Evolutionary conservation across 164 flowering plant genomes (phyloP).

Genomic region (Pachysandra terminalis): DNA sequence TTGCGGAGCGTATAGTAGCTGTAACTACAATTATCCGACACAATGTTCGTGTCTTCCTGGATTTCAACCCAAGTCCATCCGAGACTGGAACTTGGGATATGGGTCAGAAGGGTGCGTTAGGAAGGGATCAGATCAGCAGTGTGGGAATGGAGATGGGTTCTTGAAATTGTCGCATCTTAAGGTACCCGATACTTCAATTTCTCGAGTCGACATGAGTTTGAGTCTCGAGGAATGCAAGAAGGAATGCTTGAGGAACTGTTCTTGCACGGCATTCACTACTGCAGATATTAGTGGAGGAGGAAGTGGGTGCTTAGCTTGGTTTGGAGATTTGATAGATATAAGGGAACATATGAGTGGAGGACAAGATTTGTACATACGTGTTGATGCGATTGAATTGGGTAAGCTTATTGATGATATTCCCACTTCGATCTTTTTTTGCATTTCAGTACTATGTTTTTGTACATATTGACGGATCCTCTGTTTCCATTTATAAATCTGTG

Average conservation of each 20-base stretch:
- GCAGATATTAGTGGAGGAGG: neutral
- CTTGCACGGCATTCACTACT: constrained; percentile 9
- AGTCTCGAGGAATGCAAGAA: neutral
- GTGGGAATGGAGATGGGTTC: neutral
- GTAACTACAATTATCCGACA: neutral
- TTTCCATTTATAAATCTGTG: neutral
- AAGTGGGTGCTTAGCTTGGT: constrained; percentile 2
- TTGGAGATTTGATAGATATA: constrained; percentile 6
- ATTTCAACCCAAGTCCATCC: constrained; percentile 4
- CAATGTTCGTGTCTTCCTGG: constrained; percentile 11
- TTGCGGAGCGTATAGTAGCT: constrained; percentile 6
- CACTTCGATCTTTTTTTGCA: neutral
- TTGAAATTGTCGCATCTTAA: neutral
- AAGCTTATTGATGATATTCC: neutral
- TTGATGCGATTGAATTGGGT: neutral
- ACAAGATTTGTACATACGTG: constrained; percentile 4
- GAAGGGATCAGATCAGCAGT: neutral
- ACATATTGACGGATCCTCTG: neutral
- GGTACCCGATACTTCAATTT: constrained; percentile 1
- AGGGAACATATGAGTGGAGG: neutral
- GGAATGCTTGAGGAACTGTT: constrained; percentile 7
- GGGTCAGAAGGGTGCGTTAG: constrained; percentile 15
- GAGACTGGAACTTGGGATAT: constrained; percentile 15
- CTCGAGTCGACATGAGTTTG: neutral
- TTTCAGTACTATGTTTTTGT: neutral